Conservation (phyloP, 257 asterid genomes). For the Nicotiana tomentosiformis region DNA sequence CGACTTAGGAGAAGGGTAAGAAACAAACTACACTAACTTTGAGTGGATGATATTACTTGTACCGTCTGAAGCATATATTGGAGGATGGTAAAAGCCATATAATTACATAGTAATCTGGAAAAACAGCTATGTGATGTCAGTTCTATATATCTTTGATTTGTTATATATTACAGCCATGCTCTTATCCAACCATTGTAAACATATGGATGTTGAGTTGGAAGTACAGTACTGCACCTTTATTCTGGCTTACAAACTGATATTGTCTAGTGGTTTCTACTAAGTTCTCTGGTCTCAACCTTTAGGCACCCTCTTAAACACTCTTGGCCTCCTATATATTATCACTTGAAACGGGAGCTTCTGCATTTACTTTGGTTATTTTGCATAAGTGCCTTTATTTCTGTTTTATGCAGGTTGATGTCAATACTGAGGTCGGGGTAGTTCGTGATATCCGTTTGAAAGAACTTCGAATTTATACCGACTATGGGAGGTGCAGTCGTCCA, state of each 20-base stretch:
- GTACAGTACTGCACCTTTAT: background rate
- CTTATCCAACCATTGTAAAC: background rate
- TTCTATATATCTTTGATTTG: constrained; percentile 6
- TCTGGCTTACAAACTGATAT: background rate
- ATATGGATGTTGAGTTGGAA: background rate
- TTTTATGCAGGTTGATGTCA: constrained; percentile 74
- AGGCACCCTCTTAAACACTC: background rate
- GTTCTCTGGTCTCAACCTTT: background rate
- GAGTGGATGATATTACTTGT: background rate
- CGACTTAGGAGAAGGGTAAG: constrained; percentile 91
- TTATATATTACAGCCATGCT: background rate
- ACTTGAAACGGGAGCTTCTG: background rate
- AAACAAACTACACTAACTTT: background rate
- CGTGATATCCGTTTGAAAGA: constrained; percentile 93
- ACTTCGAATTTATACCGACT: constrained; percentile 88
- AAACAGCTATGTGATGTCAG: background rate
- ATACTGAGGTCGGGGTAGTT: constrained; percentile 98
- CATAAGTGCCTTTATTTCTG: background rate
- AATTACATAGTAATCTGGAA: background rate
- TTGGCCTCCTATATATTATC: background rate
- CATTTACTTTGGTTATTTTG: background rate
- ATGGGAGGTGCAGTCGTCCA: constrained; percentile 99
- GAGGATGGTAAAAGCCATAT: background rate
- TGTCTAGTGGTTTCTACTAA: background rate
- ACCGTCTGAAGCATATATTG: background rate